Evolutionary conservation across 108 stramenopile species (phyloP), one percentile per base, ranked within the genome.

Genomic region (Pseudonitzschia pungens): DNA sequence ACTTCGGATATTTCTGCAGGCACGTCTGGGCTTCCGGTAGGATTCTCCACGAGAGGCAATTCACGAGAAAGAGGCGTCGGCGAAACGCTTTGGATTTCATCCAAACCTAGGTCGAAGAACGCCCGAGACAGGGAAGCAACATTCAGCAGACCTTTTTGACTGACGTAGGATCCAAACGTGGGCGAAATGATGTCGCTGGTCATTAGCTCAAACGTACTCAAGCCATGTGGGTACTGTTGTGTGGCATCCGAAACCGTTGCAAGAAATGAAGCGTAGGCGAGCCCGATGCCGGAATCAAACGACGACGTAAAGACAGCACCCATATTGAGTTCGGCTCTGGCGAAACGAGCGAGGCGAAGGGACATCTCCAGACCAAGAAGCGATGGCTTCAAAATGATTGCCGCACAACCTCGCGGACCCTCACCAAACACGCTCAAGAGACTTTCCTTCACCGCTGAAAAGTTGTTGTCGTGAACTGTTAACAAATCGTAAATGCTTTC

Each of bases 301-400:
- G 85, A 87, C 11, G 87, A 89, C 6, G 91, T 88, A 58, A 92
- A 89, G 0, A 91, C 88, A 9, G 81, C 86, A 54, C 84, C 77
- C 31, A 94, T 83, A 29, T 77, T 66, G 48, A 94, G 81, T 51
- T 94, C 85, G 21, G 79, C 31, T 33, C 86, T 78, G 10, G 85
- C 89, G 51, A 90, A 69, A 15, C 83, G 78, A 65, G 91, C 89
- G 12, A 94, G 58, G 36, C 69, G 79, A 69, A 88, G 74, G 3
- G 91, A 87, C 27, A 86, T 79, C 58, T 92, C 95, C 4, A 96
- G 54, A 2, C 95, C 95, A 29, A 96, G 79, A 14, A 96, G 69
- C 6, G 91, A 80, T 6, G 95, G 95, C 76, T 96, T 96, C 45
- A 92, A 72, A 11, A 96, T 86, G 48, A 96, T 75, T 14, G 91